These are phyloP conservation scores for Globisporangium spiculum DNA, from an alignment of 352 stramenopile species.

Conservation along the genomic window DNA sequence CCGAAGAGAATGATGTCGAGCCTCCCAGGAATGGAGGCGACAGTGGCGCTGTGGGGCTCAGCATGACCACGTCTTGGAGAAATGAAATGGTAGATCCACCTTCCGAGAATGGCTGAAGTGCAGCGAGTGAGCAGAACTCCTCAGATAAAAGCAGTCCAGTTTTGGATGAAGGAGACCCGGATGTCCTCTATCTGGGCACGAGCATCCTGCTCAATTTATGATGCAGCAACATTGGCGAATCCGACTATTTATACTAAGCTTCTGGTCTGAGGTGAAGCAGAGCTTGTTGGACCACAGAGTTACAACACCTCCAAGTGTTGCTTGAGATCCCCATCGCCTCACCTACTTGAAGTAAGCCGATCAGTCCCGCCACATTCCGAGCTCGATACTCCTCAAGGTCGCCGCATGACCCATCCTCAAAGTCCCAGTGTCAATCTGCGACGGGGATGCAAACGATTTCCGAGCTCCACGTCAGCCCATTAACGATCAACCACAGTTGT, in stretches of 20 bases:
- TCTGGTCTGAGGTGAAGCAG: too few relatives aligned
- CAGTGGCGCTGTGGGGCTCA: constrained; percentile 4
- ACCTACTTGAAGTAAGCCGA: too few relatives aligned
- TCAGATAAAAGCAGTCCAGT: neutral
- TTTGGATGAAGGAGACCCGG: neutral
- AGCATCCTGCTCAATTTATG: neutral
- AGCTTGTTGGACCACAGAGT: too few relatives aligned
- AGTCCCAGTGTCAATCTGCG: neutral
- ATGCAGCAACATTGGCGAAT: neutral
- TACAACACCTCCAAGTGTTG: too few relatives aligned
- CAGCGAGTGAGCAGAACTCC: neutral
- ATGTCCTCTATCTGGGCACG: neutral
- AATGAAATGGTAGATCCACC: neutral
- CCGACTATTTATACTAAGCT: neutral
- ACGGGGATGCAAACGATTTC: neutral
- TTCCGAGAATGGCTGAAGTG: neutral
- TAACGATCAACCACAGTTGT: neutral
- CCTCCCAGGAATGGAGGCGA: constrained; percentile 5
- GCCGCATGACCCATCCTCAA: neutral
- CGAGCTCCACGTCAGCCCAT: neutral
- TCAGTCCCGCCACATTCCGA: too few relatives aligned
- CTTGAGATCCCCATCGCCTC: too few relatives aligned
- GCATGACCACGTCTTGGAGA: constrained; percentile 1
- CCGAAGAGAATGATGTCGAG: constrained; percentile 41
- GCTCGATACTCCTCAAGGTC: neutral